These are phyloP conservation scores for Corynespora cassiicola DNA, from an alignment of 2,329 filamentous ascomycete species.

Conservation along the genomic window DNA sequence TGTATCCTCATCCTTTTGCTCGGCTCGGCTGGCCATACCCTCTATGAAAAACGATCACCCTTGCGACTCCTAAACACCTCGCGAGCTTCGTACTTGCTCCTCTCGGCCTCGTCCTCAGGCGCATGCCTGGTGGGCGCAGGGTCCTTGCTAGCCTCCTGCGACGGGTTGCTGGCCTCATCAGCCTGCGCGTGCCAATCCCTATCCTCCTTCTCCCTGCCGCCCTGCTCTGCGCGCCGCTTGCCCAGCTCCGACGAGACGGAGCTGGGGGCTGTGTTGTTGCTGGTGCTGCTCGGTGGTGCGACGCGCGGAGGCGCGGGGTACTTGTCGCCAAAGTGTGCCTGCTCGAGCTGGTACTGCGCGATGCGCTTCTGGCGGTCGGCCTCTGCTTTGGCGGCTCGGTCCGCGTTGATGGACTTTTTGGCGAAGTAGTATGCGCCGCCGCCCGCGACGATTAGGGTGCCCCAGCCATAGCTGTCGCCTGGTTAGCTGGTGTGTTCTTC, in stretches of 20 bases:
- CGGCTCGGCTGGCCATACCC: not conserved
- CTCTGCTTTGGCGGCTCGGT: constrained; percentile 76
- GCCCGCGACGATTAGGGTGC: constrained; percentile 81
- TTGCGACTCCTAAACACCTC: constrained; percentile 78
- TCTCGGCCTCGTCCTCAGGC: constrained; percentile 75
- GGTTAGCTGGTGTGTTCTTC: constrained; percentile 10
- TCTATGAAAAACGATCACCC: constrained; percentile 77
- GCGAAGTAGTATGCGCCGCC: constrained; percentile 95
- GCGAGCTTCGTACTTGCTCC: constrained; percentile 87
- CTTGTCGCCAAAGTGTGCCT: too few species aligned
- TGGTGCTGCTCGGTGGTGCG: constrained; percentile 11
- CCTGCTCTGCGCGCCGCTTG: constrained; percentile 13
- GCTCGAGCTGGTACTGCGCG: constrained; percentile 40
- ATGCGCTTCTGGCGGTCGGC: constrained; percentile 40
- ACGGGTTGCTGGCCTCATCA: constrained; percentile 60
- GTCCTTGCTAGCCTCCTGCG: constrained; percentile 75
- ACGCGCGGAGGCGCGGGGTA: constrained; percentile 13
- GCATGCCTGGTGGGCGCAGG: constrained; percentile 87
- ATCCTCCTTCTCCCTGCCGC: constrained; percentile 12
- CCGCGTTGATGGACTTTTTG: constrained; percentile 91
- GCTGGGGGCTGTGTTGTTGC: constrained; percentile 14
- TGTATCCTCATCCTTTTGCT: not conserved
- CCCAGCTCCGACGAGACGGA: constrained; percentile 14
- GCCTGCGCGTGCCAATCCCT: constrained; percentile 12
- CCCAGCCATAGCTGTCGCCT: constrained; percentile 81